Evolutionary conservation across 2,329 filamentous ascomycete species (phyloP).

Genomic region (Aspergillus pseudotamarii): DNA sequence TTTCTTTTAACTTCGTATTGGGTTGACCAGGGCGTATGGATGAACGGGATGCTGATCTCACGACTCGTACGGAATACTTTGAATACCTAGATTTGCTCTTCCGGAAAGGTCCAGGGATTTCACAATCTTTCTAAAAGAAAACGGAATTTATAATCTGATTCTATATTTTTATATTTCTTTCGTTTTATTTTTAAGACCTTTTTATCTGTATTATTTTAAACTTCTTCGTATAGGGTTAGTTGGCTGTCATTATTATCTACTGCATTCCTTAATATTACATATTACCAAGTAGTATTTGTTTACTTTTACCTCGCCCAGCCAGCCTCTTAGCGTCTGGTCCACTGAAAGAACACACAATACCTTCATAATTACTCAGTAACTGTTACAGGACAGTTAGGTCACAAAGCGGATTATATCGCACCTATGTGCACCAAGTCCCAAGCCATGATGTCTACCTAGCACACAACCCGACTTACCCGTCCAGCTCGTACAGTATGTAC

Average conservation of each 20-base stretch:
- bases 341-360: background rate
- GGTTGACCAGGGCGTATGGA: background rate
- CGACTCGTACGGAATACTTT: background rate
- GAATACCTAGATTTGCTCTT: background rate
- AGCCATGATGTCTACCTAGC: no score
- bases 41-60: conserved; percentile 5
- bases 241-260: background rate
- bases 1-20: background rate
- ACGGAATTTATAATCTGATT: background rate
- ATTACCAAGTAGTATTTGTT: background rate
- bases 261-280: background rate
- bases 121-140: background rate
- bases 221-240: background rate
- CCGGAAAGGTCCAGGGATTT: background rate
- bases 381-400: background rate
- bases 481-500: background rate
- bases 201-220: background rate
- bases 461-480: background rate
- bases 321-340: background rate
- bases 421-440: background rate
- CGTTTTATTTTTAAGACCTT: background rate
- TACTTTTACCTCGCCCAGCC: background rate
- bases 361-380: background rate
- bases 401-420: background rate
- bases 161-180: background rate